Conservation (phyloP, 2,329 filamentous ascomycete species). For the Aspergillus sergii region DNA sequence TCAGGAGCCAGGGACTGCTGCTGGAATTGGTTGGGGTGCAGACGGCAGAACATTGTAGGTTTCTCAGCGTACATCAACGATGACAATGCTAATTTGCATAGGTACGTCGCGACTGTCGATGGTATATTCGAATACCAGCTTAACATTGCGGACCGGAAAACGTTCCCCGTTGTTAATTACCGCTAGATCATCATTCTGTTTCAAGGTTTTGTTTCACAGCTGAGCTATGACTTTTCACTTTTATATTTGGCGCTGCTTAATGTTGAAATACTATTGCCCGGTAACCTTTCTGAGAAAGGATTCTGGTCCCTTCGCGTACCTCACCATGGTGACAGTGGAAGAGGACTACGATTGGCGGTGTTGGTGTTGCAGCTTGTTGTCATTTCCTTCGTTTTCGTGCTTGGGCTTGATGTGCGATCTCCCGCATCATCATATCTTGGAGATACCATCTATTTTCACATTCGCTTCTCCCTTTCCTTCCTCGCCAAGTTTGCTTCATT, state of each 20-base stretch:
- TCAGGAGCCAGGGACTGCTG: conserved; percentile 45
- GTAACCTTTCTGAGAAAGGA: neutral
- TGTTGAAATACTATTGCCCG: neutral
- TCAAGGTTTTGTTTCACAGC: neutral
- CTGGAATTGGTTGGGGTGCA: conserved; percentile 51
- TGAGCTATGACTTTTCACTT: neutral
- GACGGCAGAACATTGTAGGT: conserved; percentile 52
- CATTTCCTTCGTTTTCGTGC: neutral
- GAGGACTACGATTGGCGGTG: neutral
- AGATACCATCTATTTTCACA: neutral
- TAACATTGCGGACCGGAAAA: conserved; percentile 51
- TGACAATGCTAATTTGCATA: conserved; percentile 24
- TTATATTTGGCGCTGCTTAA: neutral
- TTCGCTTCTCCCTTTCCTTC: neutral
- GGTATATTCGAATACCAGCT: conserved; percentile 52
- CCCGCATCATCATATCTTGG: neutral
- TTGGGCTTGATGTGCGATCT: neutral
- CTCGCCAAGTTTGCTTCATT: neutral
- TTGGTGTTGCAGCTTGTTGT: neutral
- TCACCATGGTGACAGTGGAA: neutral
- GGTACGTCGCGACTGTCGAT: conserved; percentile 51
- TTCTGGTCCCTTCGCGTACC: neutral
- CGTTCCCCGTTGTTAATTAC: conserved; percentile 47
- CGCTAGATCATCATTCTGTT: conserved; percentile 34
- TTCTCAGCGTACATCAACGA: conserved; percentile 9